Base-by-base conservation (phyloP, 2,329 filamentous ascomycete species). In the Colletotrichum falcatum region DNA sequence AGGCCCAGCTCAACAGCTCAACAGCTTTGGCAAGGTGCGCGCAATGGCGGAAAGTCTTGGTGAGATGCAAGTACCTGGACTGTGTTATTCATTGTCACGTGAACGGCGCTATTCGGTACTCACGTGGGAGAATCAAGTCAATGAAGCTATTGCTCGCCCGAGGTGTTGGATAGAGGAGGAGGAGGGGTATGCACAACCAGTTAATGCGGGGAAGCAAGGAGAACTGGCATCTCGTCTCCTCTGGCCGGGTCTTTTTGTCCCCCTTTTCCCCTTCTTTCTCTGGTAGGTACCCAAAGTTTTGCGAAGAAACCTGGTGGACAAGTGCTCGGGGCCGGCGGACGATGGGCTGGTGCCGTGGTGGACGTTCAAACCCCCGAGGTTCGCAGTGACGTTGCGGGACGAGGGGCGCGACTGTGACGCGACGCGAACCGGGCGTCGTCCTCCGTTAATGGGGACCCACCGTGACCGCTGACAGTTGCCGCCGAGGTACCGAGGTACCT, bases 311-410 rank as follows among this genome's bases (percentile, higher is more conserved):
- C 30, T 16, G 53, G 33, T 16, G 53, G 53, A 23, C 11, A 16
- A 26, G 16, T 18, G 23, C 35, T 58, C 18, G 37, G 16, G 37
- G 23, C 54, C n/a, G 42, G 30, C 23, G 16, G 58, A 49, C 44
- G 30, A 35, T 61, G 58, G n/a, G 46, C 26, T 55, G 30, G 28
- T 23, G 54, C 56, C 30, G 54, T 28, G 53, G 23, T 44, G 61
- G 66, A 60, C 39, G 55, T 55, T 55, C 48, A 58, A 42, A 70
- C 35, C 49, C 39, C 63, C 62, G 49, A 70, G 33, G 55, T 64
- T 67, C 60, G 61, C 55, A 42, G 65, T 51, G 65, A 64, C 18
- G 60, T 64, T 63, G 65, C 65, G 49, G 65, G 60, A 56, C 51
- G 49, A 55, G 37, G 49, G 35, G 60, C 60, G 60, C n/a, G 35